phyloP scores from a whole-genome alignment of 148 eudicot genomes.

The Simmondsia chinensis region DNA sequence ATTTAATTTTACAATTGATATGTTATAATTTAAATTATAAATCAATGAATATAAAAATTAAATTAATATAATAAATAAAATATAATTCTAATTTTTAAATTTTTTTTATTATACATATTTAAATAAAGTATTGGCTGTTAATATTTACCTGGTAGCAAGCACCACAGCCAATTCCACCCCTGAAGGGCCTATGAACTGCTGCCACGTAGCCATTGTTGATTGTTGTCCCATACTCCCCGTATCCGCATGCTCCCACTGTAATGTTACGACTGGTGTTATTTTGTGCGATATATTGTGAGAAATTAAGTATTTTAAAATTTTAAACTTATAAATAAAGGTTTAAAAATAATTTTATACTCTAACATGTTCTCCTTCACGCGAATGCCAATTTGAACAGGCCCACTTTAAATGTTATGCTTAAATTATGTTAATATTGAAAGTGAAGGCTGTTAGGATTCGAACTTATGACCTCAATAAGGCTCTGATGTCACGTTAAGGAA shows the following conservation, averaged over 20 bases:
- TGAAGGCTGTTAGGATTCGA: too few species aligned
- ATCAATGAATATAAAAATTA: too few species aligned
- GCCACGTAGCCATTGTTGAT: constrained; percentile 25
- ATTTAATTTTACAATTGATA: too few species aligned
- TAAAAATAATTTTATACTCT: neutral
- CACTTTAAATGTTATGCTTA: too few species aligned
- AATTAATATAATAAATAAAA: neutral
- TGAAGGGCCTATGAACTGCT: constrained; percentile 20
- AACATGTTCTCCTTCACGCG: too few species aligned
- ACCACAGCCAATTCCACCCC: constrained; percentile 27
- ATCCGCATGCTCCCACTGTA: constrained; percentile 75
- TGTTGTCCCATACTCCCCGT: constrained; percentile 22
- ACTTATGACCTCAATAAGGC: too few species aligned
- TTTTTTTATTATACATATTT: neutral
- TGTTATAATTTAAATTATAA: too few species aligned
- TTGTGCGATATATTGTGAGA: neutral
- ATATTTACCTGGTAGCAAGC: constrained; percentile 25
- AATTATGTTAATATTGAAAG: too few species aligned
- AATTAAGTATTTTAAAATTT: neutral
- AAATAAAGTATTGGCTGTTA: neutral
- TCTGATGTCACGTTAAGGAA: too few species aligned
- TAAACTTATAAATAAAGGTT: neutral
- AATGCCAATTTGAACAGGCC: too few species aligned
- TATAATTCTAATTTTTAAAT: neutral
- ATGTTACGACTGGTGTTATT: too few species aligned